These are phyloP conservation scores for Lithospermum erythrorhizon DNA, from an alignment of 257 asterid species.

Conservation along the genomic window DNA sequence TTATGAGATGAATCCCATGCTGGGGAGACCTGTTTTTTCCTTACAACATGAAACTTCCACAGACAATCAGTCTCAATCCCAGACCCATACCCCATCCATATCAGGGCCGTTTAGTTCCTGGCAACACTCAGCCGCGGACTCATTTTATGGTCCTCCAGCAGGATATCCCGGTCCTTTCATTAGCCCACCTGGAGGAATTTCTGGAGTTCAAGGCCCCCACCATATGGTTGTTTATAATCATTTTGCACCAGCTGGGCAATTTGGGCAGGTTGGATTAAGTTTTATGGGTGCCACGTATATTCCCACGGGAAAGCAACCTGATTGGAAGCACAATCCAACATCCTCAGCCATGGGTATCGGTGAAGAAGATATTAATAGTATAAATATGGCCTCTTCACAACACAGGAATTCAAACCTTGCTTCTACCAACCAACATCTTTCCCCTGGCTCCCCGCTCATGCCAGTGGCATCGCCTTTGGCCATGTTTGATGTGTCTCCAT, in stretches of 20 bases:
- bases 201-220: constrained; percentile 88
- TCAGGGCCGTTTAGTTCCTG: constrained; percentile 72
- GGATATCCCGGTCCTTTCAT: constrained; percentile 75
- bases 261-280: constrained; percentile 95
- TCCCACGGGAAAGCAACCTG: constrained; percentile 88
- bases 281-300: constrained; percentile 91
- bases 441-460: constrained; percentile 81
- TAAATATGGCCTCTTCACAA: constrained; percentile 43
- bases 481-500: constrained; percentile 77
- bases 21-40: constrained; percentile 81
- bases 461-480: constrained; percentile 78
- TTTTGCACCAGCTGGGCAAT: constrained; percentile 96
- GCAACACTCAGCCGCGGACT: constrained; percentile 86
- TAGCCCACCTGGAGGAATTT: constrained; percentile 67
- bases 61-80: constrained; percentile 58
- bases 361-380: constrained; percentile 52
- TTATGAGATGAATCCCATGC: constrained; percentile 80
- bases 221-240: constrained; percentile 97
- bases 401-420: constrained; percentile 45
- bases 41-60: constrained; percentile 69
- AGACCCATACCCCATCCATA: constrained; percentile 39
- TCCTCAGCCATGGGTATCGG: constrained; percentile 42
- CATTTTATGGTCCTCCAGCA: constrained; percentile 74
- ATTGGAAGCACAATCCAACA: constrained; percentile 64
- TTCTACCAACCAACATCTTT: constrained; percentile 63